Conservation (phyloP, 2,329 filamentous ascomycete genomes). For the Geosmithia morbida region DNA sequence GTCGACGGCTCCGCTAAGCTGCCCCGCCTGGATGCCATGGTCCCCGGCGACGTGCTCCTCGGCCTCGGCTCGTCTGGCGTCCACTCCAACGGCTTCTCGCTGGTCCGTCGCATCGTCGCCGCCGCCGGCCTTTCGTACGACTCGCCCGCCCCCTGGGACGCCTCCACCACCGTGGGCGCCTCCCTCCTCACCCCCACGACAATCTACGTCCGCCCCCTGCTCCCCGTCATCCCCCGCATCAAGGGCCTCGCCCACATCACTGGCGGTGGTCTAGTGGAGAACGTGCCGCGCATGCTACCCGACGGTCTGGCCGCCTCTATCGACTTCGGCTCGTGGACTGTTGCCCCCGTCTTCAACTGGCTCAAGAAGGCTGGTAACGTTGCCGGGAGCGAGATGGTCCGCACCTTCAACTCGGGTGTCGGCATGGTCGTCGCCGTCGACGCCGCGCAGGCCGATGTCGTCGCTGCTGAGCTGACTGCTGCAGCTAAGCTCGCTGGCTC, state of each 20-base stretch:
- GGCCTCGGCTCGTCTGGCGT: conserved; percentile 76
- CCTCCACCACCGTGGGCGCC: conserved; percentile 46
- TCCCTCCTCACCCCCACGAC: conserved; percentile 77
- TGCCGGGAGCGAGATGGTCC: conserved; percentile 63
- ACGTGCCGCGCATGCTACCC: conserved; percentile 89
- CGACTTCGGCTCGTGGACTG: conserved; percentile 59
- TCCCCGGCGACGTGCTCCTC: conserved; percentile 68
- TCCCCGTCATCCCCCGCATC: conserved; percentile 53
- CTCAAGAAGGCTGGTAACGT: conserved; percentile 63
- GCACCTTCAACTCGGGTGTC: conserved; percentile 88
- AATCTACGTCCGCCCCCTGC: conserved; percentile 79
- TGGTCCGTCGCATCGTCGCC: conserved; percentile 82
- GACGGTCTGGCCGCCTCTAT: conserved; percentile 64
- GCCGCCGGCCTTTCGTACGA: conserved; percentile 56
- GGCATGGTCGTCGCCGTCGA: conserved; percentile 86
- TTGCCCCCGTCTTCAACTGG: conserved; percentile 76
- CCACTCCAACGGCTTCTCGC: conserved; percentile 94
- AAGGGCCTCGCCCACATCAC: conserved; percentile 97
- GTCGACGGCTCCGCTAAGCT: conserved; percentile 57
- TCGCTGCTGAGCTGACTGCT: conserved; percentile 41
- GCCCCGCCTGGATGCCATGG: conserved; percentile 64
- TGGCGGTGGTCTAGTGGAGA: conserved; percentile 82
- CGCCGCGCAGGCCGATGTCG: conserved; percentile 44
- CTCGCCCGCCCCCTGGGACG: conserved; percentile 64
- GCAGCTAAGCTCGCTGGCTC: conserved; percentile 16